Evolutionary conservation across 306 rosid genomes (phyloP), one percentile per base, ranked within the genome.

Genomic region (Malus sylvestris): DNA sequence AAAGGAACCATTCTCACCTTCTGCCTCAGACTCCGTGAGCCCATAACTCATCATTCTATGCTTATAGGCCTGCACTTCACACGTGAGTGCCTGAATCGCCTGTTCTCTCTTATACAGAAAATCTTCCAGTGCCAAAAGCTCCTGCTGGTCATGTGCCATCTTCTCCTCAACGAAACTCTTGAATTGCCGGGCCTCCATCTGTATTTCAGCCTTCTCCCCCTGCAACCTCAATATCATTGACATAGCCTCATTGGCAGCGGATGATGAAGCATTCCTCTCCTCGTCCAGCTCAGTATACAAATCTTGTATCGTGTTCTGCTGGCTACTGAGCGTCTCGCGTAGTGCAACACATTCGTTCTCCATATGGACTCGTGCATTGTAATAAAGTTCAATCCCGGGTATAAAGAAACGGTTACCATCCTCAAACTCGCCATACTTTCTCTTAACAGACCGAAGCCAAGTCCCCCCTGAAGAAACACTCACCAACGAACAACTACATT

Each of bases 221-320:
- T 96, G 99, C 88, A 96, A 77, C 89, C 98, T 91, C 87, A 96
- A 83, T 67, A 96, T 96, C 99, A 96, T 96, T 0, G 96, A 88
- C 99, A 96, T 96, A n/a, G 99, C 96, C 90, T 96, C 99, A 19
- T 86, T 96, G 0, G 99, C 98, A 23, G 99, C 99, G 0, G 99
- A 84, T 4, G 99, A 88, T 6, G 99, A 81, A 46, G 99, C 93
- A 83, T 88, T 96, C 45, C 99, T 89, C 89, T 96, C 99, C 87
- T 93, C 98, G 35, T 96, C 99, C 83, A 96, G 85, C 61, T 96
- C 99, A 6, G 81, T 81, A 70, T 87, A 85, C 87, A 96, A 82
- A 73, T 88, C 93, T 61, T 96, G 93, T 70, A 96, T 89, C 1
- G 89, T 14, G 53, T 84, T 79, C 79, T 89, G 97, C 77, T 96